A percentile compares a stretch with the other conserved stretches of the same genome.
Conservation (phyloP, 768 basidiomycete genomes). For the Leccinellum rugosiceps region DNA sequence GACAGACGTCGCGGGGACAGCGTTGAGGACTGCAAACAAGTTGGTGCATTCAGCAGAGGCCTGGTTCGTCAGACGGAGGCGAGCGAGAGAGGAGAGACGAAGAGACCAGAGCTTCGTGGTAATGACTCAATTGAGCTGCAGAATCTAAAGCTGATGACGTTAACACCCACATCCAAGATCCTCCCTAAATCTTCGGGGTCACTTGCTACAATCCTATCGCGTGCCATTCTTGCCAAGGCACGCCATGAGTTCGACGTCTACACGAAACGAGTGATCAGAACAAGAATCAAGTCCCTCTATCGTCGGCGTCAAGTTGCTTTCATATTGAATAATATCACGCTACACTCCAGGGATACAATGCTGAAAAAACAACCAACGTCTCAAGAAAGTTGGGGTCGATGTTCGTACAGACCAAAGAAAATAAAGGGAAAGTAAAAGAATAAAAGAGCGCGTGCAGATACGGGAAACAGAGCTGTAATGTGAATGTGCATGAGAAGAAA, state of each 20-base stretch:
- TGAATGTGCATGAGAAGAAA: constrained; percentile 8
- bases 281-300: neutral
- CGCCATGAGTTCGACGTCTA: constrained; percentile 91
- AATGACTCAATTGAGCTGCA: constrained; percentile 1
- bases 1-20: constrained; percentile 49
- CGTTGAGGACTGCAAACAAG: constrained; percentile 67
- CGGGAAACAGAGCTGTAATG: constrained; percentile 21
- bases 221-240: constrained; percentile 78
- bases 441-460: constrained; percentile 19
- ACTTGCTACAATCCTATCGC: constrained; percentile 68
- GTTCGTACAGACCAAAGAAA: constrained; percentile 25
- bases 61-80: constrained; percentile 82
- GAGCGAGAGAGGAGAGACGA: constrained; percentile 72
- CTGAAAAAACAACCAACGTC: constrained; percentile 12
- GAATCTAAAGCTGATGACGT: neutral
- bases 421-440: constrained; percentile 15
- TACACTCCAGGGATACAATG: constrained; percentile 23
- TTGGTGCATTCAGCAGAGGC: constrained; percentile 82
- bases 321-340: constrained; percentile 20
- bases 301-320: neutral
- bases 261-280: constrained; percentile 14
- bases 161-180: constrained; percentile 60
- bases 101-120: constrained; percentile 75
- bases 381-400: constrained; percentile 2
- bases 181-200: constrained; percentile 64